Evolutionary conservation across 306 rosid species (phyloP).

Genomic region (Abrus precatorius): DNA sequence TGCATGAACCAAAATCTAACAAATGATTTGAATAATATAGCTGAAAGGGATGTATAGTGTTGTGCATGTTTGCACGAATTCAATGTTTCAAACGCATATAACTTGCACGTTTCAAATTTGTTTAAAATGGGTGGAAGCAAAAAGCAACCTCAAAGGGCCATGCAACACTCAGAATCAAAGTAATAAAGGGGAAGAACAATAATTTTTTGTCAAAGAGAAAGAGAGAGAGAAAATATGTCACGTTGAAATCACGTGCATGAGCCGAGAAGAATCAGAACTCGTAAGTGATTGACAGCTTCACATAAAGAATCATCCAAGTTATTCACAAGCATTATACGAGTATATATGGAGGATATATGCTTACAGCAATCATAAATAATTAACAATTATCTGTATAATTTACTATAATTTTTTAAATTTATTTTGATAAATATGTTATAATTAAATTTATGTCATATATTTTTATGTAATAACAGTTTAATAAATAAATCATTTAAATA

Average conservation of each 20-base stretch:
- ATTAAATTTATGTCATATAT: too few species aligned
- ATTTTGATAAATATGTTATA: too few species aligned
- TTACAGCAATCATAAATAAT: too few species aligned
- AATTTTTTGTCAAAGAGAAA: background rate
- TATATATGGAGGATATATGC: too few species aligned
- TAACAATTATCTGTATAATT: too few species aligned
- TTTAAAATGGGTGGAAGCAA: slow-evolving; percentile 19
- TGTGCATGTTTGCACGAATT: slow-evolving; percentile 20
- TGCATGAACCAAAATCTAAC: slow-evolving; percentile 18
- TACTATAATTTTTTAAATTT: too few species aligned
- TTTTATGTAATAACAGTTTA: too few species aligned
- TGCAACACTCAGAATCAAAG: background rate
- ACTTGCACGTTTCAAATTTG: slow-evolving; percentile 49
- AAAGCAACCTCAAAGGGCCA: background rate
- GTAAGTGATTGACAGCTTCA: slow-evolving; percentile 11
- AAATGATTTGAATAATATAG: background rate
- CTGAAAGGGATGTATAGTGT: slow-evolving; percentile 15
- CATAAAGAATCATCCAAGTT: background rate
- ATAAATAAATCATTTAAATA: too few species aligned
- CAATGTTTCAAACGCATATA: slow-evolving; percentile 4
- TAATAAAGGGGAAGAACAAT: background rate
- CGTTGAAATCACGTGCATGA: slow-evolving; percentile 33
- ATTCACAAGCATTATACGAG: background rate
- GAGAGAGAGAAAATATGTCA: background rate
- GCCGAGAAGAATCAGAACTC: background rate